Evolutionary conservation across 176 grass and related monocot species (phyloP).

Genomic region (Lolium rigidum): DNA sequence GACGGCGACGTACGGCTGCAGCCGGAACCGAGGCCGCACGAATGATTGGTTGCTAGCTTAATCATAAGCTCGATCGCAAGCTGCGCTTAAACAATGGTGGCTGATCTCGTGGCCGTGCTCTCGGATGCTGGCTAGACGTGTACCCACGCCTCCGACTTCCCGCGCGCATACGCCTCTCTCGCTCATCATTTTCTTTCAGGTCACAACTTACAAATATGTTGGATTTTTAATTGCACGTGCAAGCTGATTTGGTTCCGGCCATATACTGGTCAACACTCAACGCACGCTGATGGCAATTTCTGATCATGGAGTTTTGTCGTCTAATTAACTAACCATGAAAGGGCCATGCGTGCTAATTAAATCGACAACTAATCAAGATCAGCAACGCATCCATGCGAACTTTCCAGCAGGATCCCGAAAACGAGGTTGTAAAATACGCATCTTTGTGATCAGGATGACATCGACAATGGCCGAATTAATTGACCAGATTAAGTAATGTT

Average conservation of each 20-base stretch:
- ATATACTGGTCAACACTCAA: conserved; percentile 4
- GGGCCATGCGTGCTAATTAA: not conserved
- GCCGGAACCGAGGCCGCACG: too few species aligned
- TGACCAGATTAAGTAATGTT: not conserved
- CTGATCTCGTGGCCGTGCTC: too few species aligned
- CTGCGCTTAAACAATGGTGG: too few species aligned
- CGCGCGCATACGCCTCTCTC: too few species aligned
- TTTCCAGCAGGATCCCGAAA: not conserved
- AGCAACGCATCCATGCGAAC: too few species aligned
- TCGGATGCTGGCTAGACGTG: too few species aligned
- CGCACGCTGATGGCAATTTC: not conserved
- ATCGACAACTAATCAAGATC: too few species aligned
- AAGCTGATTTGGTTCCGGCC: not conserved
- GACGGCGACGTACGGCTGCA: not conserved
- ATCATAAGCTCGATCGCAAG: too few species aligned
- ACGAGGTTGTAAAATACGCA: not conserved
- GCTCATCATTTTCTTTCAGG: too few species aligned
- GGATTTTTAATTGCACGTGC: not conserved
- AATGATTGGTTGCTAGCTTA: too few species aligned
- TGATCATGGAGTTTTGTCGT: conserved; percentile 21
- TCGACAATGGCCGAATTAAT: not conserved
- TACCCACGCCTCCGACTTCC: too few species aligned
- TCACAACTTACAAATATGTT: too few species aligned
- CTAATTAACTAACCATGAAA: not conserved
- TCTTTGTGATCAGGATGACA: not conserved